phyloP scores from a whole-genome alignment of 2,329 filamentous ascomycete genomes.

The Rutstroemia sp. region DNA sequence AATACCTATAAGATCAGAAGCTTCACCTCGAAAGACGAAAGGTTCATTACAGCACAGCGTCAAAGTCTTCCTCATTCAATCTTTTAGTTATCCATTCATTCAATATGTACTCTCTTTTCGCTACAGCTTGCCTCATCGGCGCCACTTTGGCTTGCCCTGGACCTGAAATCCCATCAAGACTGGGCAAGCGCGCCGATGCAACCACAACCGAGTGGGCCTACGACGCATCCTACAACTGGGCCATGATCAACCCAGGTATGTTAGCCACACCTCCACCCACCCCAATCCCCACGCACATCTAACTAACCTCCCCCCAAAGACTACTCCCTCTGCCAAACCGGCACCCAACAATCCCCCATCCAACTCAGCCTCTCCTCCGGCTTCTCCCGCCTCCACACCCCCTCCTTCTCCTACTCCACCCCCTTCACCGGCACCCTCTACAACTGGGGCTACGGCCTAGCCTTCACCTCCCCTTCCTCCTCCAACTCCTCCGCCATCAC shows the following conservation, averaged over 20 bases:
- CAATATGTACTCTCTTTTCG: conserved; percentile 1
- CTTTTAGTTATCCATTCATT: background rate
- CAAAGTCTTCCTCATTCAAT: background rate
- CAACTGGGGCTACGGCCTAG: conserved; percentile 44
- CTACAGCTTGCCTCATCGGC: conserved; percentile 4
- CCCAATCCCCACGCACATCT: background rate
- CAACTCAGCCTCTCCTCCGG: conserved; percentile 34
- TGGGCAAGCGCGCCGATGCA: conserved; percentile 10
- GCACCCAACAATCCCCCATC: conserved; percentile 44
- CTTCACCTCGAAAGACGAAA: background rate
- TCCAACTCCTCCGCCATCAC: conserved; percentile 26
- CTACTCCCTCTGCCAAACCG: conserved; percentile 40
- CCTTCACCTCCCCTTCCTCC: conserved; percentile 34
- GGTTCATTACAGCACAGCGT: background rate
- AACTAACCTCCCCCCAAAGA: conserved; percentile 18
- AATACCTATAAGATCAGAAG: background rate
- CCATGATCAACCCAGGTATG: conserved; percentile 28
- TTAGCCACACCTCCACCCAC: background rate
- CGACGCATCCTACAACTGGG: conserved; percentile 35
- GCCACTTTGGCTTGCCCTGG: conserved; percentile 18
- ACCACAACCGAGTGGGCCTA: conserved; percentile 27
- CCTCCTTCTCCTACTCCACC: conserved; percentile 36
- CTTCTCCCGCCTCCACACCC: conserved; percentile 33
- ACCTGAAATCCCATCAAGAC: conserved; percentile 12
- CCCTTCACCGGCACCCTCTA: conserved; percentile 34